A percentile compares a stretch with the other conserved stretches of the same genome.
Evolutionary conservation across 331 rosid species (phyloP).

Genomic region (Cydonia oblonga): DNA sequence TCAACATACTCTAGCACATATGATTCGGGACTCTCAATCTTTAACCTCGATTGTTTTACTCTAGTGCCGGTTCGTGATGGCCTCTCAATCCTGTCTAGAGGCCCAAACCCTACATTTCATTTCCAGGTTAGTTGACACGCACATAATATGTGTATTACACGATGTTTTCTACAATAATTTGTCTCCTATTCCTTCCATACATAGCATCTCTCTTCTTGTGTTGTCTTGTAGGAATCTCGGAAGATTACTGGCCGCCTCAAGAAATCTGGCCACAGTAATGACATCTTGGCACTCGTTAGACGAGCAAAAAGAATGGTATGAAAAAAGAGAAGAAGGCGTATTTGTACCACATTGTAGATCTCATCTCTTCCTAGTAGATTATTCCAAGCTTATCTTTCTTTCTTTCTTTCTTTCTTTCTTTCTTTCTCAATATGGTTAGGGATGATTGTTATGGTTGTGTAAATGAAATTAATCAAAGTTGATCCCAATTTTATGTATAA

Average conservation of each 20-base stretch:
- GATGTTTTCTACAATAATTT: not conserved
- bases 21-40: not conserved
- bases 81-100: slow-evolving; percentile 41
- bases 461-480: not conserved
- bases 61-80: slow-evolving; percentile 45
- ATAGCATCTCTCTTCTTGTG: not conserved
- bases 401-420: not conserved
- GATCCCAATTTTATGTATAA: not conserved
- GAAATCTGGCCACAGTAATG: slow-evolving; percentile 49
- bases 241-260: slow-evolving; percentile 32
- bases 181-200: not conserved
- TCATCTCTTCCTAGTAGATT: not conserved
- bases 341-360: not conserved
- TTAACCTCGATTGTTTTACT: slow-evolving; percentile 3
- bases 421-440: too few relatives aligned
- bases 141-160: not conserved
- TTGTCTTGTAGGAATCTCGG: slow-evolving; percentile 33
- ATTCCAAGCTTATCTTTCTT: not conserved
- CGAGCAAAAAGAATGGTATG: slow-evolving; percentile 34
- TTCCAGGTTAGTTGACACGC: slow-evolving; percentile 45
- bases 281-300: slow-evolving; percentile 47
- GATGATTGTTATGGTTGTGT: not conserved
- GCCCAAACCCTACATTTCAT: slow-evolving; percentile 54
- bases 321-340: not conserved
- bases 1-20: not conserved